Percentiles rank a stretch among this genome's conserved stretches.
Conservation (phyloP, 495 filamentous ascomycete genomes). For the Geoglossum glabrum region DNA sequence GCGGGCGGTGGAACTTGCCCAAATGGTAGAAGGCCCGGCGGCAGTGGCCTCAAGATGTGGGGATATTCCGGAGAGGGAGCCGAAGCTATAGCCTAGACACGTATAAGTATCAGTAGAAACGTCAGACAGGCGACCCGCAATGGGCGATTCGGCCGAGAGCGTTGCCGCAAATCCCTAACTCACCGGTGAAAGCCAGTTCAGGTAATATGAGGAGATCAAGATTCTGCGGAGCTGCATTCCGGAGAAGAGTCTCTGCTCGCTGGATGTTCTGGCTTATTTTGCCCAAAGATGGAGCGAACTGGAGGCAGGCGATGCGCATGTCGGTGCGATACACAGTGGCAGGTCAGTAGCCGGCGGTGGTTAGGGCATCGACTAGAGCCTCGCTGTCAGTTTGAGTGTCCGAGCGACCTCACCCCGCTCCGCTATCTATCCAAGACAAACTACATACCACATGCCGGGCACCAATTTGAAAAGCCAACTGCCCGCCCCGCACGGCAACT, state of each 20-base stretch:
- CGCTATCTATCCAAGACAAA: too few species aligned
- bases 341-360: too few species aligned
- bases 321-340: too few species aligned
- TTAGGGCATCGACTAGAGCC: too few species aligned
- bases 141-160: background rate
- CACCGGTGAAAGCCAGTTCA: slow-evolving; percentile 6
- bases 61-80: slow-evolving; percentile 50
- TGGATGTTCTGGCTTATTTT: slow-evolving; percentile 5
- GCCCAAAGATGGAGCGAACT: slow-evolving; percentile 6
- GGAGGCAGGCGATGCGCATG: slow-evolving; percentile 7
- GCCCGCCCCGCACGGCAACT: too few species aligned
- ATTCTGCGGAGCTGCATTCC: background rate
- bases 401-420: too few species aligned
- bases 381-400: too few species aligned
- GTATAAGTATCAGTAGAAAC: background rate
- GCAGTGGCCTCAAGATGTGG: slow-evolving; percentile 66
- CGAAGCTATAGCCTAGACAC: slow-evolving; percentile 69
- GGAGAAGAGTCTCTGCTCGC: slow-evolving; percentile 2
- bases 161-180: background rate
- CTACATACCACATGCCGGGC: too few species aligned
- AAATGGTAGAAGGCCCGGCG: slow-evolving; percentile 51
- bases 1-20: slow-evolving; percentile 57
- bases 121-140: background rate
- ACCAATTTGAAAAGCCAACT: too few species aligned
- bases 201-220: slow-evolving; percentile 6